These are phyloP conservation scores for Pisolithus thermaeus DNA, from an alignment of 1,284 basidiomycete genomes.

Conservation along the genomic window DNA sequence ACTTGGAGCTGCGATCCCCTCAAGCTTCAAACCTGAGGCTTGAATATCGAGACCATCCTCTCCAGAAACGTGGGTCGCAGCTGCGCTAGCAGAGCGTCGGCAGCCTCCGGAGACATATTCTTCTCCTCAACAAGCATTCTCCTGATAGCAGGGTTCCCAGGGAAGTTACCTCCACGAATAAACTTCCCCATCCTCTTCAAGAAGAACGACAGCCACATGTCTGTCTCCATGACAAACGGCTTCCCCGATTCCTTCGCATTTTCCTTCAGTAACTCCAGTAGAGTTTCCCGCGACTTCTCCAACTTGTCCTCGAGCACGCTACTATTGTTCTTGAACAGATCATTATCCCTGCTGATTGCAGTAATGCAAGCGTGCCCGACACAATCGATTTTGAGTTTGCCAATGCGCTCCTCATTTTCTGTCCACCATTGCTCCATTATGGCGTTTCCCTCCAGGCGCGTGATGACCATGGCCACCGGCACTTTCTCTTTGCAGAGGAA, in stretches of 20 bases:
- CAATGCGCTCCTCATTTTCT: not conserved
- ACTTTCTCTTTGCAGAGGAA: slow-evolving; percentile 26
- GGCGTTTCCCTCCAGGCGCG: slow-evolving; percentile 31
- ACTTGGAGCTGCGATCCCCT: too few relatives aligned
- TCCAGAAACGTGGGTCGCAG: too few relatives aligned
- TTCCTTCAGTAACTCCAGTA: not conserved
- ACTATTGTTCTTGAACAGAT: not conserved
- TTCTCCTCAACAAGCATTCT: not conserved
- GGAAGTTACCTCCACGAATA: slow-evolving; percentile 3
- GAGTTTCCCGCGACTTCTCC: not conserved
- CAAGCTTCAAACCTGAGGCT: too few relatives aligned
- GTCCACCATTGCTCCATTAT: slow-evolving; percentile 29
- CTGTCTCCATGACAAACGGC: slow-evolving; percentile 2
- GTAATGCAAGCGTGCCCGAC: slow-evolving; percentile 26
- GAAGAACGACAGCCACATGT: slow-evolving; percentile 1
- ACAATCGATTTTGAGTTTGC: slow-evolving; percentile 6
- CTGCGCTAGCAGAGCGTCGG: slow-evolving; percentile 14
- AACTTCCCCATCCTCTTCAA: slow-evolving; percentile 14
- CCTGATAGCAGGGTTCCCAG: not conserved
- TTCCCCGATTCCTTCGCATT: not conserved
- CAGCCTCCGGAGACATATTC: not conserved
- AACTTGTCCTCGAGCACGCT: not conserved
- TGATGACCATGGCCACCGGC: slow-evolving; percentile 33
- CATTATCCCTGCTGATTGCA: slow-evolving; percentile 1
- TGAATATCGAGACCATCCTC: too few relatives aligned